phyloP scores from a whole-genome alignment of 2,329 filamentous ascomycete genomes.

The Reticulascus tulasneorum region DNA sequence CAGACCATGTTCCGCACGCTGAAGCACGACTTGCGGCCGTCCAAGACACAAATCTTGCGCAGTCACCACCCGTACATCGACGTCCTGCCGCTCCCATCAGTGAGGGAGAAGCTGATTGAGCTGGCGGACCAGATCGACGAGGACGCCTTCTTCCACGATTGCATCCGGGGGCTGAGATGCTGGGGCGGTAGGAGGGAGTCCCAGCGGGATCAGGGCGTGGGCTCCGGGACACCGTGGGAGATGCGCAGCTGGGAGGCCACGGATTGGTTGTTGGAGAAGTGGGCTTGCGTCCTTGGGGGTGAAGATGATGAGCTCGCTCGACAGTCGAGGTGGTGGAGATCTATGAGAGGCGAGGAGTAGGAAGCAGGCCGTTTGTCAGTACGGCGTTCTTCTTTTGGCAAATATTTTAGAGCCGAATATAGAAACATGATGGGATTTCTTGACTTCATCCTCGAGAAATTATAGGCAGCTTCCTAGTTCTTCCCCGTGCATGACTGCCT shows the following conservation, averaged over 20 bases:
- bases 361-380: too few species aligned
- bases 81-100: slow-evolving; percentile 20
- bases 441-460: too few species aligned
- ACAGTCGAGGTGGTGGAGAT: slow-evolving; percentile 21
- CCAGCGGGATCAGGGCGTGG: slow-evolving; percentile 8
- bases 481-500: too few species aligned
- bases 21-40: slow-evolving; percentile 20
- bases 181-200: slow-evolving; percentile 17
- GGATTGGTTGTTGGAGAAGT: slow-evolving; percentile 23
- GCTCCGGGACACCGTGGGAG: slow-evolving; percentile 22
- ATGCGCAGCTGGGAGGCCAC: slow-evolving; percentile 22
- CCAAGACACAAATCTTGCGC: slow-evolving; percentile 16
- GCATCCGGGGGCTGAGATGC: slow-evolving; percentile 19
- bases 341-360: slow-evolving; percentile 13
- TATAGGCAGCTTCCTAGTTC: too few species aligned
- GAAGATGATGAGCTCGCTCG: slow-evolving; percentile 20
- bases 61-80: slow-evolving; percentile 20
- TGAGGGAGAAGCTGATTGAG: slow-evolving; percentile 18
- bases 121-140: slow-evolving; percentile 11
- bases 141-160: slow-evolving; percentile 18
- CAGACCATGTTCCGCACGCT: slow-evolving; percentile 19
- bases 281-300: slow-evolving; percentile 17
- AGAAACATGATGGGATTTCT: too few species aligned
- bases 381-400: too few species aligned
- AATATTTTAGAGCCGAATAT: too few species aligned